Conservation (phyloP, 1,139 yeast species). For the Zhuliangozyma blackwelliae region DNA sequence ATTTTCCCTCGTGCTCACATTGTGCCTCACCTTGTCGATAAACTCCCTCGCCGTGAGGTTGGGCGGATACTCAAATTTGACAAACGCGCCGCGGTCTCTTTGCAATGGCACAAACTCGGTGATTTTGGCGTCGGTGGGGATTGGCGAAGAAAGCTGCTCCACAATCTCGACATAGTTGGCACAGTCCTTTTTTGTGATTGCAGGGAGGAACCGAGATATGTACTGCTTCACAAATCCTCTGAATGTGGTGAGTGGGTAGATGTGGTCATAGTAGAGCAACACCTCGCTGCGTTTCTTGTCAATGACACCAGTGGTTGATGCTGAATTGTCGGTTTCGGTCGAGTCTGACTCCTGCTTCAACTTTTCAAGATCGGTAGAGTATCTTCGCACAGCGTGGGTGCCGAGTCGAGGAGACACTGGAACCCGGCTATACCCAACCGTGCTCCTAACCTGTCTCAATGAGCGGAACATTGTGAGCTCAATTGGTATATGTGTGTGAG, state of each 20-base stretch:
- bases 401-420: too few relatives aligned
- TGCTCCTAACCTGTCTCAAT: too few relatives aligned
- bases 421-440: too few relatives aligned
- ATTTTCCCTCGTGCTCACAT: conserved; percentile 32
- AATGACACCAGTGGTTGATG: conserved; percentile 42
- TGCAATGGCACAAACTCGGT: conserved; percentile 58
- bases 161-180: too few relatives aligned
- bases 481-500: too few relatives aligned
- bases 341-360: conserved; percentile 31
- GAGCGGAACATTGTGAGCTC: too few relatives aligned
- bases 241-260: conserved; percentile 29
- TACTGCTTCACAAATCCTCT: conserved; percentile 19
- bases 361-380: conserved; percentile 26
- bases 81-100: conserved; percentile 93
- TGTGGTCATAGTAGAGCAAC: conserved; percentile 35
- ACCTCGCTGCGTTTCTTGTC: conserved; percentile 31
- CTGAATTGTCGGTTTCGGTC: conserved; percentile 31
- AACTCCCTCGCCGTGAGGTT: conserved; percentile 46
- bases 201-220: conserved; percentile 18
- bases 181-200: conserved; percentile 11
- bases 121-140: conserved; percentile 27
- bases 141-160: conserved; percentile 21
- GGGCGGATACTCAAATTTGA: conserved; percentile 62
- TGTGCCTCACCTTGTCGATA: conserved; percentile 45
- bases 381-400: too few relatives aligned